Evolutionary conservation across 83 land plant genomes (phyloP).

Genomic region (Picea abies): DNA sequence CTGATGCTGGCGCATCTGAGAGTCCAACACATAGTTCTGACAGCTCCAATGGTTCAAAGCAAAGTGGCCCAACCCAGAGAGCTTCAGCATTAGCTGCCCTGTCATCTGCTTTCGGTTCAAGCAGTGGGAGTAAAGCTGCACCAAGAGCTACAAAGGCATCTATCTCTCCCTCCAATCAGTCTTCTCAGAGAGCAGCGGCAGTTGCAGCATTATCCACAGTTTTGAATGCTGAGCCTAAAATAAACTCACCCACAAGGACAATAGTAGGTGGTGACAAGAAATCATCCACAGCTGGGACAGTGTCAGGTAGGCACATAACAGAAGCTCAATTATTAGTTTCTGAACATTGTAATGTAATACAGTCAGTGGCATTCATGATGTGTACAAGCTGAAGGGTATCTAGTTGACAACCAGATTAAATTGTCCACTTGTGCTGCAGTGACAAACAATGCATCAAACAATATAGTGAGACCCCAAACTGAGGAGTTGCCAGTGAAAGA

Average conservation of each 20-base stretch:
- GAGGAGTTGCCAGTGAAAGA: conserved; percentile 6
- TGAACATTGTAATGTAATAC: background rate
- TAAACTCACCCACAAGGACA: conserved; percentile 28
- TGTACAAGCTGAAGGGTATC: background rate
- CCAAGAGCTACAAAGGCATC: conserved; percentile 19
- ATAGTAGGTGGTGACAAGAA: conserved; percentile 16
- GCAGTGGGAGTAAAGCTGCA: background rate
- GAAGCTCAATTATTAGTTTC: conserved; percentile 14
- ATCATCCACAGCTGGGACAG: conserved; percentile 29
- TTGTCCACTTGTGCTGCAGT: conserved; percentile 4
- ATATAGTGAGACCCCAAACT: background rate
- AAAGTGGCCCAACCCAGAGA: conserved; percentile 59
- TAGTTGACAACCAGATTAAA: background rate
- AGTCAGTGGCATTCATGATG: background rate
- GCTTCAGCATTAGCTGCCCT: conserved; percentile 1
- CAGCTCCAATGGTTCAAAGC: conserved; percentile 43
- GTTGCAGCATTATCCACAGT: conserved; percentile 75
- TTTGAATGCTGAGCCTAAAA: conserved; percentile 63
- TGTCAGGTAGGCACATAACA: conserved; percentile 65
- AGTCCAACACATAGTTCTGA: conserved; percentile 20
- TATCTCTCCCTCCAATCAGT: conserved; percentile 26
- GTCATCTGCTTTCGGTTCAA: background rate
- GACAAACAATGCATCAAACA: background rate
- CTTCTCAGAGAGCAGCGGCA: conserved; percentile 86
- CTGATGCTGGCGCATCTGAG: conserved; percentile 9